Percentiles rank a stretch among this genome's conserved stretches.
phyloP scores from a whole-genome alignment of 345 rosid species.

The Ceriops decandra region DNA sequence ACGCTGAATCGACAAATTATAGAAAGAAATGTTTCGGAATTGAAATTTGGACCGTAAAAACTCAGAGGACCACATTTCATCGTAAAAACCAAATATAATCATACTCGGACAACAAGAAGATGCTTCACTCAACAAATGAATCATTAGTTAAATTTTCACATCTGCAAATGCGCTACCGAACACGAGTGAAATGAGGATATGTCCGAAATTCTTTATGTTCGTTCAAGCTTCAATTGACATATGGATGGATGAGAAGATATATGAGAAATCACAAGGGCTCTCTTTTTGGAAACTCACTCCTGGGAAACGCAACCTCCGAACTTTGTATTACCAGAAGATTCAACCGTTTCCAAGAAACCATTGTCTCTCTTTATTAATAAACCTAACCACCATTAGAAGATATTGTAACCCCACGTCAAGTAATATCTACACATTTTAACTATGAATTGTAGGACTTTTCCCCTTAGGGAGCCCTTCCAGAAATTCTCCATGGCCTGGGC shows the following conservation, averaged over 20 bases:
- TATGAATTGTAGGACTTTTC: slow-evolving; percentile 59
- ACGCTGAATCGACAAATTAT: neutral
- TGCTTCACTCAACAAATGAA: neutral
- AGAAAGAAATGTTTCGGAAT: neutral
- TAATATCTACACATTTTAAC: too few relatives aligned
- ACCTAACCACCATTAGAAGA: too few relatives aligned
- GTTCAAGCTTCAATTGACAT: too few relatives aligned
- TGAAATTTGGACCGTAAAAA: too few relatives aligned
- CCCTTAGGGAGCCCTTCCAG: too few relatives aligned
- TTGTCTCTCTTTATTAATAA: too few relatives aligned
- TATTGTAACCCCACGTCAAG: accelerated
- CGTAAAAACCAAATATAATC: neutral
- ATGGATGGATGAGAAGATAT: neutral
- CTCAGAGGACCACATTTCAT: neutral
- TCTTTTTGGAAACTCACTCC: too few relatives aligned
- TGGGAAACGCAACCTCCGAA: too few relatives aligned
- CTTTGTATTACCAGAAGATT: too few relatives aligned
- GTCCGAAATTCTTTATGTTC: too few relatives aligned
- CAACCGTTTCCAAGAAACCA: too few relatives aligned
- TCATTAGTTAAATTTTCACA: neutral
- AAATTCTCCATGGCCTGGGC: too few relatives aligned
- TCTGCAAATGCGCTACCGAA: neutral
- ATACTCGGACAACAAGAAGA: neutral
- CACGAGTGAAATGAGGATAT: neutral
- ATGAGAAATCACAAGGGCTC: neutral